Conservation (phyloP, 1,139 yeast genomes). For the Kodamaea fungicola region DNA sequence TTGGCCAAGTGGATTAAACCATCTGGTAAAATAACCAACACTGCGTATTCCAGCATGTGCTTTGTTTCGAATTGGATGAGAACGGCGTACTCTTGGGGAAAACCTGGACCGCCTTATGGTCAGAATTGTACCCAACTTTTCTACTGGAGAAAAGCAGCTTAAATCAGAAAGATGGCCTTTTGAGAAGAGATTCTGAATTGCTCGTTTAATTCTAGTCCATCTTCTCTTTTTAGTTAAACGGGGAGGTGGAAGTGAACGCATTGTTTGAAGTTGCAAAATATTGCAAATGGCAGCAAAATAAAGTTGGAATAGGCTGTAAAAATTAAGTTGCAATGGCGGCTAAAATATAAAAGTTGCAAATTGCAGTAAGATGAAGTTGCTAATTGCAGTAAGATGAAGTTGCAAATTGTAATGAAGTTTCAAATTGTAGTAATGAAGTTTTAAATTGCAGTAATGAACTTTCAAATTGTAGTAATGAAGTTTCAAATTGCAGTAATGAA, state of each 20-base stretch:
- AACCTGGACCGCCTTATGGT: not conserved
- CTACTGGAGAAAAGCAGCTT: conserved; percentile 18
- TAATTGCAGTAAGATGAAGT: too few species aligned
- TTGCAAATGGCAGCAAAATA: not conserved
- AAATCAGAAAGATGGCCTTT: conserved; percentile 29
- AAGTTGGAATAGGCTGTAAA: too few species aligned
- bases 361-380: too few species aligned
- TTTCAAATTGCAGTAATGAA: too few species aligned
- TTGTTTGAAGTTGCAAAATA: conserved; percentile 9
- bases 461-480: too few species aligned
- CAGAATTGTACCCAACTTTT: conserved; percentile 4
- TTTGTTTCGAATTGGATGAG: conserved; percentile 8
- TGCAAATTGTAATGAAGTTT: too few species aligned
- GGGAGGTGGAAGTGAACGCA: conserved; percentile 47
- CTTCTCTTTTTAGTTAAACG: conserved; percentile 34
- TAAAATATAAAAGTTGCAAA: too few species aligned
- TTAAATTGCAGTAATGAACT: too few species aligned
- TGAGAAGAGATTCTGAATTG: conserved; percentile 23
- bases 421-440: too few species aligned
- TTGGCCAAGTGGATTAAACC: not conserved
- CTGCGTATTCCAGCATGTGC: conserved; percentile 25
- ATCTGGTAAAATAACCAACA: conserved; percentile 21
- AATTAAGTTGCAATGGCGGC: too few species aligned
- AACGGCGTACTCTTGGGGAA: conserved; percentile 10
- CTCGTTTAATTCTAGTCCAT: conserved; percentile 36